phyloP scores from a whole-genome alignment of 208 protist species.

The Vickermania spadyakhi region DNA sequence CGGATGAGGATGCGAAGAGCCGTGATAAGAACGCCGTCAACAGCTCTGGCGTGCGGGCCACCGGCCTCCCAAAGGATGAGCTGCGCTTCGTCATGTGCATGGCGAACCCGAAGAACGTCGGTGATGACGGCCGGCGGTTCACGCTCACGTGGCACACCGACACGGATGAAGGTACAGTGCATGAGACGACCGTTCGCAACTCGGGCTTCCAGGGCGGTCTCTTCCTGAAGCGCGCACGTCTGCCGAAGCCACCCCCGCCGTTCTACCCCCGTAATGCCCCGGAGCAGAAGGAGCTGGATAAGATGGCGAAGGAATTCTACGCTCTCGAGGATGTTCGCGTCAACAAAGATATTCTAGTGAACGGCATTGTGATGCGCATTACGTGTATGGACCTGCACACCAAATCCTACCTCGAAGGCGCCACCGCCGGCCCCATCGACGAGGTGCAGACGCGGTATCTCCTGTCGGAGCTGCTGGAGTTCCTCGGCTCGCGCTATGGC shows the following conservation, averaged over 20 bases:
- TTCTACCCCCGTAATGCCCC: constrained; percentile 28
- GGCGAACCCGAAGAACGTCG: constrained; percentile 28
- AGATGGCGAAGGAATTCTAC: constrained; percentile 25
- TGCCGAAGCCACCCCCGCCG: constrained; percentile 44
- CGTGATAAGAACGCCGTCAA: constrained; percentile 32
- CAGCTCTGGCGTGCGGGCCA: constrained; percentile 17
- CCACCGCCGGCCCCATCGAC: constrained; percentile 11
- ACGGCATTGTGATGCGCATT: constrained; percentile 61
- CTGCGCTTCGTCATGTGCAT: constrained; percentile 71
- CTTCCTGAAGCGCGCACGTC: constrained; percentile 54
- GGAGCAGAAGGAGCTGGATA: constrained; percentile 3
- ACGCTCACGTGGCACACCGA: constrained; percentile 79
- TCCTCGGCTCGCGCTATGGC: constrained; percentile 58
- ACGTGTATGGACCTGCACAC: constrained; percentile 76
- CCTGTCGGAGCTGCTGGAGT: constrained; percentile 50
- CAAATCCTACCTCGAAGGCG: constrained; percentile 38
- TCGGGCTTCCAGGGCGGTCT: constrained; percentile 69
- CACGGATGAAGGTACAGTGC: constrained; percentile 82
- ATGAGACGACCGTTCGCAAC: constrained; percentile 54
- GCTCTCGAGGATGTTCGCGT: constrained; percentile 51
- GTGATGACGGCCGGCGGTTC: constrained; percentile 59
- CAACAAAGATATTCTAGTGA: constrained; percentile 56
- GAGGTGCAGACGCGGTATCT: constrained; percentile 42
- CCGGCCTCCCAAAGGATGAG: constrained; percentile 22
- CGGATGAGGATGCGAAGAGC: constrained; percentile 19